Evolutionary conservation across 2,329 filamentous ascomycete species (phyloP), one percentile per base, ranked within the genome.

Genomic region (Cladosporium velox): DNA sequence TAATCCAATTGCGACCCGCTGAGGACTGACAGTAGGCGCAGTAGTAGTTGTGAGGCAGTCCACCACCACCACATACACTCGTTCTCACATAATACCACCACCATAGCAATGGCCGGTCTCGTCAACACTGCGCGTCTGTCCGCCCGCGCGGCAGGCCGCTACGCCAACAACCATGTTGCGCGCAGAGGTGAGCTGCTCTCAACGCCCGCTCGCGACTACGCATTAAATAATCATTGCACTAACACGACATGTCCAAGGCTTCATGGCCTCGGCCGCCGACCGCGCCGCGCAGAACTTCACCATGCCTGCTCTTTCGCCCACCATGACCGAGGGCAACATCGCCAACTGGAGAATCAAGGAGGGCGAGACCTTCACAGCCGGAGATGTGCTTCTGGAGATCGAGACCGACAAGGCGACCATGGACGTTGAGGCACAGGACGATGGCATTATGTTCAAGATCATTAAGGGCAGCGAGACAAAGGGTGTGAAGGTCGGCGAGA

Each of bases 371-470:
- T 96, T 92, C 79, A 84, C 86, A 59, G 90, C 92, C 66, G 92
- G 92, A 71, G 92, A 96, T 78, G 91, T 96, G 35, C 85, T 96
- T 61, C 87, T 96, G 67, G 92, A 96, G 80, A 95, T 96, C 77
- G 92, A 96, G 82, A 96, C 92, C 67, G 92, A 96, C 80, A 96
- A 96, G 84, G 92, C 92, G 65, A 91, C 91, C 65, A 96, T 96
- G 92, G 93, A 96, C 73, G 92, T 96, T 30, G 93, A 96, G 83
- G 92, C 92, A 49, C 92, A 95, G 81, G 92, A 96, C 54, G 92
- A 96, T 76, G 92, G 93, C 51, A 83, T 94, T 72, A 81, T 96
- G 78, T 88, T 93, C 76, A 96, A 95, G 84, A 94, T 96, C 72
- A 86, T 88, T 76, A 83, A 88, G 76, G 82, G 82, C 52, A 90